Base-by-base conservation (phyloP, 106 monocot genomes). In the Dendrobium huoshanense region DNA sequence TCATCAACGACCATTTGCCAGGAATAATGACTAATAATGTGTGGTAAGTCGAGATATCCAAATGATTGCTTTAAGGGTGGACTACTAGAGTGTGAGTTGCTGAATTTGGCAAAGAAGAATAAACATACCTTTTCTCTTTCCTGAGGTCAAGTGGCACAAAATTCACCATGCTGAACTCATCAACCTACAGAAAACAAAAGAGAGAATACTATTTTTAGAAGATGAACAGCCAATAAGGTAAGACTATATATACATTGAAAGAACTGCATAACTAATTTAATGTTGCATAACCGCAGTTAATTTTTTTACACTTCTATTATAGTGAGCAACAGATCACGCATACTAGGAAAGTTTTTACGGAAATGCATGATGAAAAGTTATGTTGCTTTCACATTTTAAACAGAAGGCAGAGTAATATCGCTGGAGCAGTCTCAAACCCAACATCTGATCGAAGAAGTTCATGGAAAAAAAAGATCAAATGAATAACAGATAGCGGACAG, bases 141-240 rank as follows among this genome's bases (percentile, higher is more conserved):
- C 94, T 87, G 75, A 96, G 79, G 81, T 96, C 96, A 73, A 96
- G 92, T 13, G 96, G 94, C 68, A 92, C 79, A 83, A 94, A 96
- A 79, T 85, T 94, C 75, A 96, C 96, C 96, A 94, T 94, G 83
- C 86, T 96, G 79, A 78, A 96, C 13, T 96, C 89, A 80, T 92
- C 96, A 81, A 96, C 92, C 96, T 96, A 80, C 45, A 73, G 22
- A 79, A 77, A 7, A 70, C 43, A 40, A 65, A 67, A 25, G 29
- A 70, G 75, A 41, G 72, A 74, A 61, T 43, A 70, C 61, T 19
- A 75, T 44, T 17, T 41, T 25, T 72, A 72, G 4, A 72, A 72
- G 20, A 61, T 22, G 61, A 61, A 61, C 19, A 61, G 48, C 10
- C 48, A 48, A 48, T 48, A 16, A 65, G 10, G 25, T 65, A 65